These are phyloP conservation scores for Termitomyces sp. DNA, from an alignment of 768 basidiomycete genomes.

Conservation along the genomic window DNA sequence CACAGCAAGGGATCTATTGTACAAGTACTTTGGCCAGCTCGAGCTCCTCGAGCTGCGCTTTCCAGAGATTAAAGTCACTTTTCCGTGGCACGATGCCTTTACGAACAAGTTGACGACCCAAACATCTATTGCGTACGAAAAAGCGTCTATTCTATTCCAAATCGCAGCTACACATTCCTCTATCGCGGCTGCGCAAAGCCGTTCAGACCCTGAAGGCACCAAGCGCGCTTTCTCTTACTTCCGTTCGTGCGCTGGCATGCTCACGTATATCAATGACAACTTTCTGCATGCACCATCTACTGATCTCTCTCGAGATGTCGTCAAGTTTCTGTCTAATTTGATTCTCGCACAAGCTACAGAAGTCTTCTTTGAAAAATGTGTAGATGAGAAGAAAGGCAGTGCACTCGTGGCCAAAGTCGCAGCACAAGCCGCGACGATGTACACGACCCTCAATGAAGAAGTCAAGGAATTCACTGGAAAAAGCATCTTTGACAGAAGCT, in stretches of 20 bases:
- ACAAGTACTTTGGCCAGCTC: constrained; percentile 99
- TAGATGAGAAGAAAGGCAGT: constrained; percentile 84
- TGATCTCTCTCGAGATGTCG: constrained; percentile 88
- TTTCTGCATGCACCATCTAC: constrained; percentile 97
- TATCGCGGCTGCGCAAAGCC: constrained; percentile 79
- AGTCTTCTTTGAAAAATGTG: constrained; percentile 91
- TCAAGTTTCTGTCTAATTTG: constrained; percentile 86
- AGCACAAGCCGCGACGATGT: constrained; percentile 77
- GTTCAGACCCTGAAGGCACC: constrained; percentile 85
- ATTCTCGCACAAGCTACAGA: constrained; percentile 94
- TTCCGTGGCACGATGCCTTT: constrained; percentile 97
- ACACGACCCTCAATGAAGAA: constrained; percentile 78
- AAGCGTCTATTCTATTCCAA: constrained; percentile 95
- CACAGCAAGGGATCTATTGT: constrained; percentile 83
- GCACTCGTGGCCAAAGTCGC: constrained; percentile 80
- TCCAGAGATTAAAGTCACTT: constrained; percentile 92
- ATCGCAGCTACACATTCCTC: constrained; percentile 92
- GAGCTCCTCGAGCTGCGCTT: constrained; percentile 96
- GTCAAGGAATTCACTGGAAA: constrained; percentile 97
- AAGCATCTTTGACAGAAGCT: constrained; percentile 91
- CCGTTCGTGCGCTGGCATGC: constrained; percentile 88
- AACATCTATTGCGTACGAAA: constrained; percentile 96
- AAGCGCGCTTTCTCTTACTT: constrained; percentile 94
- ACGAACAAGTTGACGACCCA: constrained; percentile 91
- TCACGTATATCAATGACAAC: constrained; percentile 99